phyloP scores from a whole-genome alignment of 2,329 filamentous ascomycete species.

The Pseudonectria buxi region DNA sequence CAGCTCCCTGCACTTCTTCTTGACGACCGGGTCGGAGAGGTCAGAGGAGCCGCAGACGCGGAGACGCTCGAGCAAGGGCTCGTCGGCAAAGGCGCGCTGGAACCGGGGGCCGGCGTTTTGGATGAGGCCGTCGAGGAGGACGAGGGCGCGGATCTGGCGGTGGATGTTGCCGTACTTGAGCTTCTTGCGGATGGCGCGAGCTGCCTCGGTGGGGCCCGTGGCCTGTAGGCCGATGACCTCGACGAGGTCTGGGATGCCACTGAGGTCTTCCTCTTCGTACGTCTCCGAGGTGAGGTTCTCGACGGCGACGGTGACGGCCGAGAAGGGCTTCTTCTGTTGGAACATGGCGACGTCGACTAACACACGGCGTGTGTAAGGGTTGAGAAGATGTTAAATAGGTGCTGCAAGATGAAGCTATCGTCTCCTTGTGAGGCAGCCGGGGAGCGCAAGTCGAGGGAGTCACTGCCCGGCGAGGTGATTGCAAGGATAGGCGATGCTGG shows the following conservation, averaged over 20 bases:
- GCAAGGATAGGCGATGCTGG: too few relatives aligned
- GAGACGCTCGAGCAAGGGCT: slow-evolving; percentile 83
- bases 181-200: slow-evolving; percentile 91
- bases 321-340: slow-evolving; percentile 66
- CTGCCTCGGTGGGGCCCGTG: slow-evolving; percentile 81
- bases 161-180: slow-evolving; percentile 97
- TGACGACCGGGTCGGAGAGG: slow-evolving; percentile 78
- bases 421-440: neutral
- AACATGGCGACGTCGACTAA: slow-evolving; percentile 19
- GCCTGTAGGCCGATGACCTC: slow-evolving; percentile 88
- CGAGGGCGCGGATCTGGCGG: slow-evolving; percentile 80
- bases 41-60: slow-evolving; percentile 81
- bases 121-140: slow-evolving; percentile 85
- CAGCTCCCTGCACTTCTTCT: slow-evolving; percentile 76
- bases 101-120: slow-evolving; percentile 89
- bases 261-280: slow-evolving; percentile 84
- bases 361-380: neutral
- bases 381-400: neutral
- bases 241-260: slow-evolving; percentile 87
- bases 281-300: slow-evolving; percentile 85
- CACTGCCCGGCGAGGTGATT: too few relatives aligned
- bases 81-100: slow-evolving; percentile 80
- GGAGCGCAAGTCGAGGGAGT: too few relatives aligned
- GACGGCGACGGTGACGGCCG: slow-evolving; percentile 86
- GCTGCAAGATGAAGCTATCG: neutral